phyloP scores from a whole-genome alignment of 1,139 yeast species.

The Fermentozyma sake region DNA sequence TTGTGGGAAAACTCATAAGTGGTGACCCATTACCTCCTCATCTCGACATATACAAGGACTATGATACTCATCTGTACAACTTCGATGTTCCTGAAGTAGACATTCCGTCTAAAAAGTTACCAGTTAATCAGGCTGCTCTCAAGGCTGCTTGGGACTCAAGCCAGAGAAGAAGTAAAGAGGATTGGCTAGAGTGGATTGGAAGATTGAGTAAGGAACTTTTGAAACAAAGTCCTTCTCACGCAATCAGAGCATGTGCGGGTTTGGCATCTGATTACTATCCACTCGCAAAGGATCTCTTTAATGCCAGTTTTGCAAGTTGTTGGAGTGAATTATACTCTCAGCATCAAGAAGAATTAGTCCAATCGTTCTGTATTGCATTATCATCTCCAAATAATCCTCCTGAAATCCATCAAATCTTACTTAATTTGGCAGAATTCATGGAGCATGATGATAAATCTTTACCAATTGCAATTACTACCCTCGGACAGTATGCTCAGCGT shows the following conservation, averaged over 20 bases:
- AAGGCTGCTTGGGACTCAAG: conserved; percentile 91
- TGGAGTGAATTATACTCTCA: conserved; percentile 94
- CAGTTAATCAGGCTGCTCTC: conserved; percentile 72
- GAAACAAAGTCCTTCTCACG: conserved; percentile 92
- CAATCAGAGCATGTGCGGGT: conserved; percentile 89
- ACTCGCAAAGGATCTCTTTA: conserved; percentile 84
- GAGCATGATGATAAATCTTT: conserved; percentile 95
- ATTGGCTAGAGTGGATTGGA: conserved; percentile 98
- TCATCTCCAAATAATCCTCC: conserved; percentile 93
- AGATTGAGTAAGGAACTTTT: conserved; percentile 79
- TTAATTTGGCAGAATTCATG: conserved; percentile 92
- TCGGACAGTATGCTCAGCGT: conserved; percentile 90
- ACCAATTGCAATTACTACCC: conserved; percentile 82
- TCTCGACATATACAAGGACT: conserved; percentile 65
- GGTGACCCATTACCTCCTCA: conserved; percentile 89
- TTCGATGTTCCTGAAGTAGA: conserved; percentile 65
- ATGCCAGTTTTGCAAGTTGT: conserved; percentile 92
- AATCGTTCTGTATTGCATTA: conserved; percentile 79
- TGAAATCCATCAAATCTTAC: conserved; percentile 84
- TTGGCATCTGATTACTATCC: conserved; percentile 88
- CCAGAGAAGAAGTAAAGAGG: conserved; percentile 85
- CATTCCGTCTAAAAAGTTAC: conserved; percentile 67
- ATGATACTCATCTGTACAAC: conserved; percentile 45
- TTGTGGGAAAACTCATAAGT: conserved; percentile 71
- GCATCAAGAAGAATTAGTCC: conserved; percentile 85